These are phyloP conservation scores for Fusarium guadeloupense DNA, from an alignment of 2,329 filamentous ascomycete species.

Conservation along the genomic window DNA sequence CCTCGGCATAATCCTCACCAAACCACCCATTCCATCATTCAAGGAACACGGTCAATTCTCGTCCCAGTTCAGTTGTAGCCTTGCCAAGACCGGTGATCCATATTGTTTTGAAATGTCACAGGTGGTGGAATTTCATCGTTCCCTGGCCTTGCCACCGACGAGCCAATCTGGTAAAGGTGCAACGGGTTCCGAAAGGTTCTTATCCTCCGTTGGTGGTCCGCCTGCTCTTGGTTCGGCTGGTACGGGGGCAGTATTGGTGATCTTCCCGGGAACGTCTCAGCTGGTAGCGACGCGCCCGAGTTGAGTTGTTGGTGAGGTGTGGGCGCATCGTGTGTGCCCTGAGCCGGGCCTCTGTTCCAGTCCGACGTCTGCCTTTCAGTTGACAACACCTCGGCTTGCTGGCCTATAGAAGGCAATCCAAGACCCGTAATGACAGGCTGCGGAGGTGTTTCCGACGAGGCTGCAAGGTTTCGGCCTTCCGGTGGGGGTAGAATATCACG, in stretches of 20 bases:
- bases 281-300: conserved; percentile 1
- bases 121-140: conserved; percentile 14
- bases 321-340: conserved; percentile 1
- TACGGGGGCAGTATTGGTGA: conserved; percentile 29
- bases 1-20: too few species aligned
- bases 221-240: conserved; percentile 1
- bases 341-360: conserved; percentile 5
- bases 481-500: conserved; percentile 2
- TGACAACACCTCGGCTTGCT: conserved; percentile 11
- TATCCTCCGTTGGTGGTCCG: conserved; percentile 3
- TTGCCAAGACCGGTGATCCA: conserved; percentile 31
- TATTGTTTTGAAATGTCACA: conserved; percentile 10
- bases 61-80: not conserved
- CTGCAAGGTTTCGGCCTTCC: conserved; percentile 7
- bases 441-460: not conserved
- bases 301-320: not conserved
- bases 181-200: conserved; percentile 22
- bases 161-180: conserved; percentile 8
- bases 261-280: conserved; percentile 13
- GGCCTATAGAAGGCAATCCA: conserved; percentile 11
- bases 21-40: not conserved
- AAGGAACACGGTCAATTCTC: not conserved
- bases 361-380: conserved; percentile 5
- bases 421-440: conserved; percentile 4
- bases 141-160: conserved; percentile 3